Conservation (phyloP, 78 protist genomes). For the Dictyostelium intermedium region DNA sequence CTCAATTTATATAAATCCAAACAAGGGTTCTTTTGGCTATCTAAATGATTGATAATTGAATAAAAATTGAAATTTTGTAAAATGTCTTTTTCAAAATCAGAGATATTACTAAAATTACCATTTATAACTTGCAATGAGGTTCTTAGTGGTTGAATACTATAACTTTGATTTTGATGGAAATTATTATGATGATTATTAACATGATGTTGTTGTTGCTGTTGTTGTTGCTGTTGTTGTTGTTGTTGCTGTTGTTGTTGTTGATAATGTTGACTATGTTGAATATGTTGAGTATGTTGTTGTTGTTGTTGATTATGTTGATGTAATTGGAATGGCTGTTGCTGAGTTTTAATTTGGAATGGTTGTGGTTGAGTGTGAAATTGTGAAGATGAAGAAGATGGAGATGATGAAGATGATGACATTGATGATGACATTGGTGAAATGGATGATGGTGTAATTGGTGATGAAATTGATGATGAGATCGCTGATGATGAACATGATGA, state of each 20-base stretch:
- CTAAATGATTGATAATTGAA: background rate
- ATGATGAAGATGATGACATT: background rate
- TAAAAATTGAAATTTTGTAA: background rate
- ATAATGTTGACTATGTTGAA: background rate
- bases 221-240: background rate
- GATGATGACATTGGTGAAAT: background rate
- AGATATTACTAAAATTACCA: background rate
- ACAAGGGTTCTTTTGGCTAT: background rate
- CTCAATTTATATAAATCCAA: background rate
- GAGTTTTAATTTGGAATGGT: background rate
- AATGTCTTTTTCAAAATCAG: background rate
- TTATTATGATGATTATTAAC: background rate
- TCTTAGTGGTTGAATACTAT: background rate
- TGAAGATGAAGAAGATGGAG: background rate
- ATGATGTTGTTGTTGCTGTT: background rate
- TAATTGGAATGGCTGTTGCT: background rate
- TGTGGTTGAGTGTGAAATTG: background rate
- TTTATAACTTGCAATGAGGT: background rate
- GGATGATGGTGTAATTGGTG: background rate
- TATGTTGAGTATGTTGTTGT: background rate
- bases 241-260: background rate
- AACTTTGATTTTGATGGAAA: background rate
- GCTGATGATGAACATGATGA: background rate
- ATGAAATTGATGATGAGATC: background rate
- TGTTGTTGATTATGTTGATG: background rate